Evolutionary conservation across 768 basidiomycete species (phyloP), one percentile per base, ranked within the genome.

Genomic region (Termitomyces sp.): DNA sequence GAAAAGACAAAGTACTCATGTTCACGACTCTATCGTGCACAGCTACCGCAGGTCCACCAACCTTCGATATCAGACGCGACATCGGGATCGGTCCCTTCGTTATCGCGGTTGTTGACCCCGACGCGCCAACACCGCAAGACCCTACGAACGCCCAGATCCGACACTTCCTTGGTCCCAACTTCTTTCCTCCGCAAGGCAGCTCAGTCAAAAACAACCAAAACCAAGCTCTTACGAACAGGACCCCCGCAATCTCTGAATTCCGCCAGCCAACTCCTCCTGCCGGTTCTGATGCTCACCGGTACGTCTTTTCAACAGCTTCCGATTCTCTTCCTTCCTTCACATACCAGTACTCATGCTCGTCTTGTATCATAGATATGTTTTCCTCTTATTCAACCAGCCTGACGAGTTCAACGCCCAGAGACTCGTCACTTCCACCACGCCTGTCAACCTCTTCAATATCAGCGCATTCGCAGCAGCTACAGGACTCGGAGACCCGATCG

Each of bases 61-160:
- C 66, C 2, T 79, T 76, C 67, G 62, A 61, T 54, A 64, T 74
- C 39, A 60, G 64, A 20, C 74, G 73, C 11, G 53, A 66, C 12
- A 57, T 56, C 13, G 60, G 64, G 20, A 58, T 32, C 15, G 81
- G 80, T 0, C 80, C 81, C 0, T 84, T 80, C 66, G 79, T 84
- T 20, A 66, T 84, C 13, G 77, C 78, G 0, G 64, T 74, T 12
- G 78, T 83, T 2, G 82, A 83, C 62, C 83, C 78, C 4, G 83
- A 84, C 63, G 81, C 78, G 11, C 81, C 82, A 8, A 81, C 81
- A 22, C 82, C 83, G 1, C 78, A 81, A 63, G 68, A 63, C 18
- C 76, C 78, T 13, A 79, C 71, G 7, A 56, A 38, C 5, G 72
- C 79, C 2, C 79, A 83, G 63, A 77, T 83, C 50, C 75, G 81